Base-by-base conservation (phyloP, 2,329 filamentous ascomycete genomes). In the Plenodomus biglobosus region DNA sequence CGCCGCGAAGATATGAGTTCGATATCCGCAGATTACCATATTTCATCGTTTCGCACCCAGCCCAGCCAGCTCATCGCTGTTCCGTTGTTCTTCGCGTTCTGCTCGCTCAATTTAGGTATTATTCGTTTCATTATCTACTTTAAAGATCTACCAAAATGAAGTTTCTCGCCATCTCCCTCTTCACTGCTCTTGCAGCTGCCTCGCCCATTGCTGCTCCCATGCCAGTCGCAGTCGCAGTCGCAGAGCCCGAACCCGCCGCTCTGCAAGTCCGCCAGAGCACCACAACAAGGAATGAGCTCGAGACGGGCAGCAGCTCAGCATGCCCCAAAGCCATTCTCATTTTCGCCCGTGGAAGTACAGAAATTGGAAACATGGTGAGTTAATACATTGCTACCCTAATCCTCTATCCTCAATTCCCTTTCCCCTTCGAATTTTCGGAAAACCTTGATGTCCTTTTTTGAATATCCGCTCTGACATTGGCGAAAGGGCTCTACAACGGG, bases 271-370 rank as follows among this genome's bases (percentile, higher is more conserved):
- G 60, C 35, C 55, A 62, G 1, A 34, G 36, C 36, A 50, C 42
- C 3, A 51, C 36, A 7, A 58, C 52, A 7, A 44, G 52, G 6
- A 61, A 52, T 18, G 62, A 67, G 11, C 64, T 67, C 21, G 59
- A 64, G 30, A 40, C 47, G 11, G 63, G 63, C 24, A 49, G 27
- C 30, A 35, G 47, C 6, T 45, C 49, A 18, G 38, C 41, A 13
- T 67, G 65, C 20, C 64, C 64, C 8, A 58, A 57, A 19, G 58
- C 50, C 1, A 67, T 67, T 37, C 54, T 66, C 46, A 65, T 66
- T 40, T 68, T 61, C 21, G 64, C 63, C 8, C 54, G 65, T 7
- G 64, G 56, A 7, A 59, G 55, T 35, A 58, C 50, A 2, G 63
- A 67, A 24, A 15, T 27, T 8, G 65, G 64, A 1, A 68, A 67